A percentile compares a stretch with the other conserved stretches of the same genome.
These are phyloP conservation scores for Tylopilus sp. DNA, from an alignment of 768 basidiomycete species.

Conservation along the genomic window DNA sequence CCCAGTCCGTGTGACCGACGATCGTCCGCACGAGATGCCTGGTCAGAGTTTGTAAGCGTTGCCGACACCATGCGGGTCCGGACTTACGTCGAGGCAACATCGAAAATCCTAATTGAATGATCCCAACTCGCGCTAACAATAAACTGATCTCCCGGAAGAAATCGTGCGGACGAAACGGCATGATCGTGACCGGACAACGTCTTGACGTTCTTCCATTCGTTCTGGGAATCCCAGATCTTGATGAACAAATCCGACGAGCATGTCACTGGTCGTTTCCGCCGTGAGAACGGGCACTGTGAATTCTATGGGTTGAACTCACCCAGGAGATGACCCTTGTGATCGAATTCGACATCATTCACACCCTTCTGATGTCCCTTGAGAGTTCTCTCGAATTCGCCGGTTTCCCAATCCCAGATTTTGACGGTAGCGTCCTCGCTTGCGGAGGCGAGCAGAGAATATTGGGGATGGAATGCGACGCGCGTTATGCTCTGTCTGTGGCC, in stretches of 20 bases:
- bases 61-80: background rate
- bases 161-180: slow-evolving; percentile 81
- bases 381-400: slow-evolving; percentile 88
- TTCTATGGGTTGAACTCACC: slow-evolving; percentile 44
- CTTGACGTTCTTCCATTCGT: slow-evolving; percentile 87
- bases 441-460: slow-evolving; percentile 77
- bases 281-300: background rate
- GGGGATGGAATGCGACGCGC: slow-evolving; percentile 81
- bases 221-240: slow-evolving; percentile 88
- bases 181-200: slow-evolving; percentile 91
- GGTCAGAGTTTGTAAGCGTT: slow-evolving; percentile 15
- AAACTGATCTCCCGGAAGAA: slow-evolving; percentile 79
- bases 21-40: slow-evolving; percentile 78
- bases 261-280: slow-evolving; percentile 32
- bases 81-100: slow-evolving; percentile 79
- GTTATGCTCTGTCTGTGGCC: slow-evolving; percentile 79
- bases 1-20: slow-evolving; percentile 80
- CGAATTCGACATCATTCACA: slow-evolving; percentile 84
- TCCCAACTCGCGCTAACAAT: slow-evolving; percentile 88
- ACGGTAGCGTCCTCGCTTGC: slow-evolving; percentile 88
- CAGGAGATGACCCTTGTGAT: slow-evolving; percentile 77
- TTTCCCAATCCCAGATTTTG: slow-evolving; percentile 97
- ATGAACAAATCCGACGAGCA: slow-evolving; percentile 87
- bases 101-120: slow-evolving; percentile 81
- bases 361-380: slow-evolving; percentile 90